Conservation (phyloP, 108 stramenopile genomes). For the Aurantiochytrium sp. region DNA sequence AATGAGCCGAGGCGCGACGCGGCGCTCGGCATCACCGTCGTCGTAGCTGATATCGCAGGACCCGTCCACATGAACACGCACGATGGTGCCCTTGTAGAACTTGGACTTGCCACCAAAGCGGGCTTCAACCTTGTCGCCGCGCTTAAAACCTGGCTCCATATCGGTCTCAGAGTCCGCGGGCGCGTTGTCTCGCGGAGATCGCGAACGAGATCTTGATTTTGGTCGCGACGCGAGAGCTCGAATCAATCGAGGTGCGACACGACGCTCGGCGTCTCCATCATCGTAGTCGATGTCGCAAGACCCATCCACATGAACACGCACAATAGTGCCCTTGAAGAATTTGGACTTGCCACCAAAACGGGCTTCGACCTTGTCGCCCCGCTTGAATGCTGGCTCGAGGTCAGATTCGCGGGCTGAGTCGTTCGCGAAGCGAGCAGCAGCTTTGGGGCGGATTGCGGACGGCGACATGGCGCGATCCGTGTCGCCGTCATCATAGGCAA, state of each 20-base stretch:
- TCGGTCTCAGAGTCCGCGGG: neutral
- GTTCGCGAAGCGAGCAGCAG: neutral
- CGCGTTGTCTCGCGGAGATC: no score
- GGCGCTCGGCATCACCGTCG: slow-evolving; percentile 38
- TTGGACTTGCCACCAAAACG: neutral
- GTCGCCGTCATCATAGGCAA: slow-evolving; percentile 55
- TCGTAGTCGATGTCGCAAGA: slow-evolving; percentile 50
- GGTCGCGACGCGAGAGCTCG: neutral
- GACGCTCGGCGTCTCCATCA: slow-evolving; percentile 41
- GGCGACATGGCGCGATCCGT: slow-evolving; percentile 36
- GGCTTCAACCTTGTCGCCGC: slow-evolving; percentile 20
- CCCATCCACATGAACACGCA: slow-evolving; percentile 35
- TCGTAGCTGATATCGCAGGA: slow-evolving; percentile 33
- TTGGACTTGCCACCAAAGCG: neutral
- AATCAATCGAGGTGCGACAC: neutral
- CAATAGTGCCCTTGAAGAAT: slow-evolving; percentile 31
- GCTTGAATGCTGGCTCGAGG: slow-evolving; percentile 48
- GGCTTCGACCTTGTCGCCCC: neutral
- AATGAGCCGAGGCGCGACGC: slow-evolving; percentile 7
- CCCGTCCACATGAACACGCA: slow-evolving; percentile 2
- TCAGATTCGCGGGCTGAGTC: slow-evolving; percentile 35
- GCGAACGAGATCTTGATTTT: neutral
- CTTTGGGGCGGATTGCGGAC: neutral
- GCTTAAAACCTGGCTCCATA: neutral
- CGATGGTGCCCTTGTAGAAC: slow-evolving; percentile 33